Base-by-base conservation (phyloP, 75 land plant species). In the Pinus tabuliformis region DNA sequence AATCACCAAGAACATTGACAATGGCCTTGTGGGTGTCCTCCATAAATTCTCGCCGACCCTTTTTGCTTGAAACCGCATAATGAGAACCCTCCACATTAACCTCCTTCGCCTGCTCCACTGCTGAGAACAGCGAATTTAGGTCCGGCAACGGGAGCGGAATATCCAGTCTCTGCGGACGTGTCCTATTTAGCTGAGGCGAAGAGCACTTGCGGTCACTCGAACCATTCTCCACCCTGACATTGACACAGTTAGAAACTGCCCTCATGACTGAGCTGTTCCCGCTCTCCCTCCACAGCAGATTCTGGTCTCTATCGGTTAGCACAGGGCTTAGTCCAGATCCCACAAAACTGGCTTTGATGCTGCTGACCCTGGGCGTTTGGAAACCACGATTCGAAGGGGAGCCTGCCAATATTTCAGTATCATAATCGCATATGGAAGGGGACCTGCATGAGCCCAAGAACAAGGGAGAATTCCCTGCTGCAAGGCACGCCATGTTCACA, bases 131-230 rank as follows among this genome's bases (percentile, higher is more conserved):
- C 37, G 36, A 22, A 20, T 63, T 63, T 15, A 52, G 21, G 52
- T 56, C 62, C 59, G 74, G 18, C 20, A 78, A 56, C 39, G 73
- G 42, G 42, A 42, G 49, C 0, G 96, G 96, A 60, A 93, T 91
- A 74, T 76, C 77, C 15, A 93, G 73, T 85, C 79, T 85, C 16
- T 90, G 76, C 13, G 93, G 93, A 60, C 93, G 79, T 83, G 89
- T 93, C 81, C 96, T 82, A 86, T 93, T 91, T 73, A 89, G 42
- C 0, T 62, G 20, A 73, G 77, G 26, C 11, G 56, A 66, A 66
- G 71, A 49, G 9, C 21, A 45, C 39, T 42, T 42, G 49, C 6
- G 49, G 49, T 6, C 6, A 42, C 5, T 42, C 49, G 49, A 42
- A 42, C 49, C 71, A 42, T 4, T 39, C 21, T 66, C 49, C 49